These are phyloP conservation scores for Bromus sterilis DNA, from an alignment of 176 grass and related monocot genomes.

Conservation along the genomic window DNA sequence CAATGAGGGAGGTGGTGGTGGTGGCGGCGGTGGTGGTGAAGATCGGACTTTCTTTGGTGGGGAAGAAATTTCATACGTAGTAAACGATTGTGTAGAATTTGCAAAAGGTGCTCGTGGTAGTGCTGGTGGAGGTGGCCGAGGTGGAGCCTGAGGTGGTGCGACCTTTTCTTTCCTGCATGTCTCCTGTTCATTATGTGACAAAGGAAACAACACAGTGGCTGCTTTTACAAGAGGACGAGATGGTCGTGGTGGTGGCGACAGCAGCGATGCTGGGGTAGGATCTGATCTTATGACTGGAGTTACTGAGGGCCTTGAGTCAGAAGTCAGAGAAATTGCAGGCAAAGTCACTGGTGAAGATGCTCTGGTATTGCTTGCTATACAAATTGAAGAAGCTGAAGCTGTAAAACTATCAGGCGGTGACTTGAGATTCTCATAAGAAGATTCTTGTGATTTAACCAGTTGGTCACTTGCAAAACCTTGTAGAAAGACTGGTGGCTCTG, in stretches of 20 bases:
- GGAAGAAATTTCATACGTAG: background rate
- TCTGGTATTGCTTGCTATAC: background rate
- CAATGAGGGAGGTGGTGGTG: background rate
- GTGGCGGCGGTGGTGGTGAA: slow-evolving; percentile 9
- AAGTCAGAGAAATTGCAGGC: slow-evolving; percentile 3
- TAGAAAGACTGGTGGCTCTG: slow-evolving; percentile 25
- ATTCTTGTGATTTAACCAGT: slow-evolving; percentile 13
- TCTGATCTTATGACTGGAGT: background rate
- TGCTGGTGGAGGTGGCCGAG: background rate
- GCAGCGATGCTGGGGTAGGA: background rate
- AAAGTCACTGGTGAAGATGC: slow-evolving; percentile 4
- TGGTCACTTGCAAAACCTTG: background rate
- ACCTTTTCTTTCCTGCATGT: slow-evolving; percentile 4
- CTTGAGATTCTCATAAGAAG: background rate
- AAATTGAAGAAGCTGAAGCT: slow-evolving; percentile 9
- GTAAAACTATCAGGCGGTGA: slow-evolving; percentile 16
- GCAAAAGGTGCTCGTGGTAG: slow-evolving; percentile 11
- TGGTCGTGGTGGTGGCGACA: background rate
- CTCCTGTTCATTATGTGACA: slow-evolving; percentile 6
- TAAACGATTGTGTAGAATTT: background rate
- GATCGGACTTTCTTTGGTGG: slow-evolving; percentile 9
- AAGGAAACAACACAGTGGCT: slow-evolving; percentile 3
- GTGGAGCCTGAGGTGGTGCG: slow-evolving; percentile 22
- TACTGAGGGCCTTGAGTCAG: background rate
- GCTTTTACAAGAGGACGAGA: slow-evolving; percentile 23